These are phyloP conservation scores for Omphalotus guepiniiformis DNA, from an alignment of 768 basidiomycete genomes.

Conservation along the genomic window DNA sequence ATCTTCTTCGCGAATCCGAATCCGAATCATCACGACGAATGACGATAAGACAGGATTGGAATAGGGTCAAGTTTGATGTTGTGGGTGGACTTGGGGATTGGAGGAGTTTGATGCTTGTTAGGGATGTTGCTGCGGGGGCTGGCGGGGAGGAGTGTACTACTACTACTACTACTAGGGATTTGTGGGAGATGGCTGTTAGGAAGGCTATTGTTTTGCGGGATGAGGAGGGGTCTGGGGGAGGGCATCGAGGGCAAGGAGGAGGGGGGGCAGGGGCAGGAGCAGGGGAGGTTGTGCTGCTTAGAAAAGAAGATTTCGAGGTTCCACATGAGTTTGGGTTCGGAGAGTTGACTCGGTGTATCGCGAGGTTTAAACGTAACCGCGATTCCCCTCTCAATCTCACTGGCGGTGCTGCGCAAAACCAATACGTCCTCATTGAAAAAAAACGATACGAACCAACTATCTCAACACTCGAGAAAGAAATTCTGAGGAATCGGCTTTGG, in stretches of 20 bases:
- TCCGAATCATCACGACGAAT: constrained; percentile 6
- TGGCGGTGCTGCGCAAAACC: not conserved
- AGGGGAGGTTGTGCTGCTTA: no score
- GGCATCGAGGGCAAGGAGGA: no score
- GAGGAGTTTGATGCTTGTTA: not conserved
- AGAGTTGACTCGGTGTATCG: no score
- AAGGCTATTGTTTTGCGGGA: not conserved
- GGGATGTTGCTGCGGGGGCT: not conserved
- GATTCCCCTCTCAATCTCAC: not conserved
- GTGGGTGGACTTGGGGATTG: constrained; percentile 2
- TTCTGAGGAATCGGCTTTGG: constrained; percentile 4
- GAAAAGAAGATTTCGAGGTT: no score
- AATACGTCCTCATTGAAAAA: constrained; percentile 10
- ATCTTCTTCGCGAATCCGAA: constrained; percentile 11
- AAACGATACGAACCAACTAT: constrained; percentile 4
- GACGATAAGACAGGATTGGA: constrained; percentile 3
- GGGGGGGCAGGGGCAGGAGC: no score
- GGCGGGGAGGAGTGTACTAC: not conserved
- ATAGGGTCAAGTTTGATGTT: constrained; percentile 3
- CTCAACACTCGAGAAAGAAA: constrained; percentile 1
- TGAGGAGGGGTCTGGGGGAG: no score
- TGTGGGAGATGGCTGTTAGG: not conserved
- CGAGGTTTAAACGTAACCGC: no score
- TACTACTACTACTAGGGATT: not conserved
- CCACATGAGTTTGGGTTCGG: no score